Base-by-base conservation (phyloP, 139 green algal genomes). In the Pseudopediastrum boryanum region DNA sequence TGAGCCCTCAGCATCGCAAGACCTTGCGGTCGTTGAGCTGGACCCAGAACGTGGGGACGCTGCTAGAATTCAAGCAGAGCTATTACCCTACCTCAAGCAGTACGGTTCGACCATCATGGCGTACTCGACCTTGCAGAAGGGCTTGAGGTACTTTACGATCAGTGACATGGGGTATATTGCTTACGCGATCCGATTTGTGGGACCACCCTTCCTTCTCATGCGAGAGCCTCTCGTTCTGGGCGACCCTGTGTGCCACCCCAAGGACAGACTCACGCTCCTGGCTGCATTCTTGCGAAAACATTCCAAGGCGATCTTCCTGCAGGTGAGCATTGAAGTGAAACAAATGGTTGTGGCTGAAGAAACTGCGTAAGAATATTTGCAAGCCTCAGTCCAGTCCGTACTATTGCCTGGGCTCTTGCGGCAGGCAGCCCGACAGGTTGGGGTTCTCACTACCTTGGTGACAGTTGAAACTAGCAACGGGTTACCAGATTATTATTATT, bases 301-400 rank as follows among this genome's bases (percentile, higher is more conserved):
- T 23, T 56, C 54, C 2, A 41, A 56, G 23, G 71, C 71, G 1
- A 78, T 78, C 54, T 78, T 78, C 27, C 25, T 70, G 56, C 71
- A 78, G 70, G 70, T 77, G 35, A 41, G 6, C 21, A 21, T 58
- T n/a, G 19, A 21, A 21, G n/a, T n/a, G n/a, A n/a, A n/a, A 16
- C 16, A 16, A 16, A n/a, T 16, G 48, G 48, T 58, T 58, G 48
- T n/a, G 48, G 16, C 16, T n/a, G 19, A 58, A 58, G 48, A 21
- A 21, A 16, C 16, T 21, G 19, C 16, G 19, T n/a, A n/a, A 21
- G 21, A 21, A n/a, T 16, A n/a, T 21, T 16, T 16, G 48, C 21
- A 58, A 21, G 16, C 48, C 16, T 16, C 48, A 58, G 48, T 21
- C 21, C 48, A 58, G 48, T 16, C 48, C 16, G 48, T 21, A 16